Percentiles rank a stretch among this genome's conserved stretches.
These are phyloP conservation scores for Solanum bulbocastanum DNA, from an alignment of 257 asterid genomes.

Conservation along the genomic window DNA sequence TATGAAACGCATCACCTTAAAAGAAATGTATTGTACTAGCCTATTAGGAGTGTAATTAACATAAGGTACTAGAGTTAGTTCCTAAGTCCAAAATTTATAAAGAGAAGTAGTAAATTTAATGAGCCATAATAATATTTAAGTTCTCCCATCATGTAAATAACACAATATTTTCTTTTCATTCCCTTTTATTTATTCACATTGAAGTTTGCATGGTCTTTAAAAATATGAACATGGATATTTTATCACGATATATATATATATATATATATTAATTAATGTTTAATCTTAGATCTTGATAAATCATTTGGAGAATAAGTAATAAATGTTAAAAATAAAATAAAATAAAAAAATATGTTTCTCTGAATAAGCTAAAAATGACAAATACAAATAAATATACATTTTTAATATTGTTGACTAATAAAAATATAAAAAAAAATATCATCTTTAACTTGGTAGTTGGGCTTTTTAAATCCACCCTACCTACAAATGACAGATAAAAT, in stretches of 20 bases:
- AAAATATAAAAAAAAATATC: background rate
- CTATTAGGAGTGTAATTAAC: too few species aligned
- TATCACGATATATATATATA: too few species aligned
- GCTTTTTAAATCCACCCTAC: background rate
- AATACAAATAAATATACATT: too few species aligned
- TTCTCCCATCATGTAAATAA: background rate
- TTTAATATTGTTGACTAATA: background rate
- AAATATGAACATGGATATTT: background rate
- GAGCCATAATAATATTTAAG: background rate
- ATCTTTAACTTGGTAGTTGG: background rate
- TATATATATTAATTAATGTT: too few species aligned
- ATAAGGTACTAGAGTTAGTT: background rate
- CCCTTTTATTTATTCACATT: background rate
- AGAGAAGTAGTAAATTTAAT: too few species aligned
- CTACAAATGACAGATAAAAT: background rate
- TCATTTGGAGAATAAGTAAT: background rate
- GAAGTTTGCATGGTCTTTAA: background rate
- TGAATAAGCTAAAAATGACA: background rate
- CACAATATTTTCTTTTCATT: too few species aligned
- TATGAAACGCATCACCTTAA: background rate
- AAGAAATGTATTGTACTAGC: background rate
- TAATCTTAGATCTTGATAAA: background rate
- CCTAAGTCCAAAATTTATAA: background rate
- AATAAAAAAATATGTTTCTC: background rate
- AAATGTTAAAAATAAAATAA: too few species aligned